Percentiles rank a stretch among this genome's conserved stretches.
These are phyloP conservation scores for Gaertneriomyces semiglobifer DNA, from an alignment of 192 early-diverging fungal genomes.

Conservation along the genomic window DNA sequence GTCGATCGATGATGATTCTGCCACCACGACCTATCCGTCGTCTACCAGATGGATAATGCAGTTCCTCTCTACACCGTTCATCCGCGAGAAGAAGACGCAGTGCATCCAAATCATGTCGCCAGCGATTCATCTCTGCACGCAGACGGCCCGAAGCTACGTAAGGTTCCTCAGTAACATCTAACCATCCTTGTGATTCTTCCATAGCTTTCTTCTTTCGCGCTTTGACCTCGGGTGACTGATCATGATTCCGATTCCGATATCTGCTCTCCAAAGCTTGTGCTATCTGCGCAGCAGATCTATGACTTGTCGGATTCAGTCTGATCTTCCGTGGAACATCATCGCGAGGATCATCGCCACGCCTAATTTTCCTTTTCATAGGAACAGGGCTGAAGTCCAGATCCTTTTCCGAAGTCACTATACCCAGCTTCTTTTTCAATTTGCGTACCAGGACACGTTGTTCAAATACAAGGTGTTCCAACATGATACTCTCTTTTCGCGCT, in stretches of 20 bases:
- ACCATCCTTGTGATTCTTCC: conserved; percentile 56
- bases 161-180: conserved; percentile 69
- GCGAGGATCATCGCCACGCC: conserved; percentile 32
- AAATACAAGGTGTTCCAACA: conserved; percentile 75
- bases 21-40: conserved; percentile 74
- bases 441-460: conserved; percentile 62
- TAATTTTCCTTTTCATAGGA: conserved; percentile 29
- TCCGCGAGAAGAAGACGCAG: conserved; percentile 3
- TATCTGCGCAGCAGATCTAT: conserved; percentile 41
- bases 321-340: conserved; percentile 45
- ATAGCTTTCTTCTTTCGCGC: conserved; percentile 51
- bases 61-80: conserved; percentile 10
- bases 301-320: conserved; percentile 56
- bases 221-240: conserved; percentile 54
- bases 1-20: conserved; percentile 71
- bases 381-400: conserved; percentile 38
- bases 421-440: conserved; percentile 63
- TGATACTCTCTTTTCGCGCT: conserved; percentile 67
- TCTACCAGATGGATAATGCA: conserved; percentile 39
- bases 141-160: background rate
- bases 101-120: conserved; percentile 9
- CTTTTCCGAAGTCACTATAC: conserved; percentile 58
- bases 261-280: conserved; percentile 47
- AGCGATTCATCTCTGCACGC: conserved; percentile 24
- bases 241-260: conserved; percentile 31